A percentile compares a stretch with the other conserved stretches of the same genome.
These are phyloP conservation scores for Colletotrichum ledebouriae DNA, from an alignment of 2,329 filamentous ascomycete species.

Conservation along the genomic window DNA sequence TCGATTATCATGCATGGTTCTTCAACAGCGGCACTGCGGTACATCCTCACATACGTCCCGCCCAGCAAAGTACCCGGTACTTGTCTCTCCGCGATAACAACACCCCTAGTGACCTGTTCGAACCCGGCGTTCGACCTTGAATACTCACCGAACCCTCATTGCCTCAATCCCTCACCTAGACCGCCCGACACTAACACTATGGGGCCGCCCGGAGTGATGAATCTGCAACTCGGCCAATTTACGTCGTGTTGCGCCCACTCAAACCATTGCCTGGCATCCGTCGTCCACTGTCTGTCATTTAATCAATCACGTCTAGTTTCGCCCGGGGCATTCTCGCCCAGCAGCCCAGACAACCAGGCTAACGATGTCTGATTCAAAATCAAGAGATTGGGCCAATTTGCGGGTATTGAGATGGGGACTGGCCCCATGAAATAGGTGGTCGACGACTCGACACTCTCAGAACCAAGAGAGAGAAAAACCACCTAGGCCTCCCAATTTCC, in stretches of 20 bases:
- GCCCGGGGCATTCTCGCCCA: conserved; percentile 6
- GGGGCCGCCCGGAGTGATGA: conserved; percentile 12
- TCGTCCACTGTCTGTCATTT: background rate
- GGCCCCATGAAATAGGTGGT: background rate
- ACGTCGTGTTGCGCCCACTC: conserved; percentile 33
- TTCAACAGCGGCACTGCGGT: too few relatives aligned
- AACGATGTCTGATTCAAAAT: background rate
- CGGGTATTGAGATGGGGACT: background rate
- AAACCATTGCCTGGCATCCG: background rate
- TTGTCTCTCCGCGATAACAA: conserved; percentile 23
- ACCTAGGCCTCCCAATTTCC: conserved; percentile 11
- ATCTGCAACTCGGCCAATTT: conserved; percentile 37
- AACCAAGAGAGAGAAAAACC: background rate
- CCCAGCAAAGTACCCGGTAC: conserved; percentile 29
- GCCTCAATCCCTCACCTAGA: conserved; percentile 13
- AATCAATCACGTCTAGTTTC: background rate
- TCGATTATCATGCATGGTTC: background rate
- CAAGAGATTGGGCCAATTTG: background rate
- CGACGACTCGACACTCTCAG: background rate
- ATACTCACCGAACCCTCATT: conserved; percentile 18
- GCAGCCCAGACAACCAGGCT: background rate
- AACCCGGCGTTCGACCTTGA: conserved; percentile 27
- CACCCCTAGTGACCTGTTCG: background rate
- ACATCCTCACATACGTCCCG: background rate
- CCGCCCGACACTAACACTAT: conserved; percentile 20